Evolutionary conservation across 2,329 filamentous ascomycete genomes (phyloP).

Genomic region (Fusarium keratoplasticum): DNA sequence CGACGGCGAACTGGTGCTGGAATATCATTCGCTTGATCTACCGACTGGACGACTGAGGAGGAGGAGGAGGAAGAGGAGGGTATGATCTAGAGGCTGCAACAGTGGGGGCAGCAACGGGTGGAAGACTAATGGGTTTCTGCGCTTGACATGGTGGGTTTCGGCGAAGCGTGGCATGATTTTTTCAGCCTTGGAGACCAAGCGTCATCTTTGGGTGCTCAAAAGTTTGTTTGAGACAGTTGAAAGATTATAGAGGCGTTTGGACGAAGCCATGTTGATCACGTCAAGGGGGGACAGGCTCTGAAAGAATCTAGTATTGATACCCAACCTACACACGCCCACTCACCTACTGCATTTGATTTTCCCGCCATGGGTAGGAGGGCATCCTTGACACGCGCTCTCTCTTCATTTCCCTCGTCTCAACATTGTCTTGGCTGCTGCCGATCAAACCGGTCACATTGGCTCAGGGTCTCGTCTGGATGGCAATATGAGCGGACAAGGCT

Average conservation of each 20-base stretch:
- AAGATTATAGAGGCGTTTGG: constrained; percentile 32
- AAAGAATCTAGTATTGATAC: constrained; percentile 36
- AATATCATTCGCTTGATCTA: constrained; percentile 61
- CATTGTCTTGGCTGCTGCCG: neutral
- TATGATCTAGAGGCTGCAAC: neutral
- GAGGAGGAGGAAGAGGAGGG: neutral
- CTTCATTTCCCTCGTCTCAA: neutral
- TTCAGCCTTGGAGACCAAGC: constrained; percentile 14
- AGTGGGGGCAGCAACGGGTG: neutral
- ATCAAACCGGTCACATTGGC: constrained; percentile 1
- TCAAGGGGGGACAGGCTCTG: constrained; percentile 12
- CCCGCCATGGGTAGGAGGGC: neutral
- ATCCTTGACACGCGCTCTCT: neutral
- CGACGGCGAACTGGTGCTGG: constrained; percentile 68
- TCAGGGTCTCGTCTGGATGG: constrained; percentile 54
- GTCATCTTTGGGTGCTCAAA: constrained; percentile 1
- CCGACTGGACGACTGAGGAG: constrained; percentile 45
- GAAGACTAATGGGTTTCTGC: constrained; percentile 1
- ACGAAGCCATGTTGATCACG: constrained; percentile 32
- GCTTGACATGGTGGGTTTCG: neutral
- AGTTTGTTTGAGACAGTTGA: constrained; percentile 2
- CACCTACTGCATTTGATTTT: constrained; percentile 29
- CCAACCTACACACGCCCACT: neutral
- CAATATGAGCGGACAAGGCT: constrained; percentile 46
- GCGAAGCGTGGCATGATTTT: constrained; percentile 14